These are phyloP conservation scores for Boletus coffeatus DNA, from an alignment of 1,284 basidiomycete genomes.

Conservation along the genomic window DNA sequence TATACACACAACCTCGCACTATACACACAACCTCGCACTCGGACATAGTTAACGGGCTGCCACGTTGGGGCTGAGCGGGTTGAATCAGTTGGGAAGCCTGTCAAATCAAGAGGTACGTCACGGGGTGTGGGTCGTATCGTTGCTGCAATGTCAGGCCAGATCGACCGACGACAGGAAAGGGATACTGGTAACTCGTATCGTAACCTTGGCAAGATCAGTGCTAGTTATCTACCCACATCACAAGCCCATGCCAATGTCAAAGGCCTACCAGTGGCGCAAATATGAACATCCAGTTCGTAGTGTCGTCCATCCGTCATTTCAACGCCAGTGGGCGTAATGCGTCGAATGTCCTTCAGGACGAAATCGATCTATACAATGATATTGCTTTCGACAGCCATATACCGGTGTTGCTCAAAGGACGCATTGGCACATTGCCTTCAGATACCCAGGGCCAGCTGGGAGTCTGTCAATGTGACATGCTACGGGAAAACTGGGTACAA, in stretches of 20 bases:
- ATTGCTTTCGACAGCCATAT: background rate
- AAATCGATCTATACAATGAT: constrained; percentile 49
- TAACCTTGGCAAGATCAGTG: constrained; percentile 34
- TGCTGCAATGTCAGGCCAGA: constrained; percentile 43
- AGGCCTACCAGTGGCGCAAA: constrained; percentile 49
- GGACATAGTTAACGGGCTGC: constrained; percentile 40
- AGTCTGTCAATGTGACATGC: constrained; percentile 44
- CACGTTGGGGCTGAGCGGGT: constrained; percentile 48
- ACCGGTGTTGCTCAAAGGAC: constrained; percentile 3
- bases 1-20: too few relatives aligned
- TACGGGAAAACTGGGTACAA: constrained; percentile 15
- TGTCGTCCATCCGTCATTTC: constrained; percentile 48
- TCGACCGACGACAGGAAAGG: constrained; percentile 50
- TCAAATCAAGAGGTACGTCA: constrained; percentile 52
- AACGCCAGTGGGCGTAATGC: constrained; percentile 48
- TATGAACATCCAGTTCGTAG: constrained; percentile 51
- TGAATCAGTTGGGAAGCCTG: constrained; percentile 60
- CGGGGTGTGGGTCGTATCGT: constrained; percentile 48
- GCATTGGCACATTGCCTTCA: constrained; percentile 43
- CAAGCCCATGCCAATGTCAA: background rate
- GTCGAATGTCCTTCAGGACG: constrained; percentile 43
- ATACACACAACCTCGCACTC: constrained; percentile 51
- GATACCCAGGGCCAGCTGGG: constrained; percentile 62
- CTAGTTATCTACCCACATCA: background rate
- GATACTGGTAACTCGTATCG: constrained; percentile 46